These are phyloP conservation scores for Claviceps cyperi DNA, from an alignment of 2,329 filamentous ascomycete species.

Conservation along the genomic window DNA sequence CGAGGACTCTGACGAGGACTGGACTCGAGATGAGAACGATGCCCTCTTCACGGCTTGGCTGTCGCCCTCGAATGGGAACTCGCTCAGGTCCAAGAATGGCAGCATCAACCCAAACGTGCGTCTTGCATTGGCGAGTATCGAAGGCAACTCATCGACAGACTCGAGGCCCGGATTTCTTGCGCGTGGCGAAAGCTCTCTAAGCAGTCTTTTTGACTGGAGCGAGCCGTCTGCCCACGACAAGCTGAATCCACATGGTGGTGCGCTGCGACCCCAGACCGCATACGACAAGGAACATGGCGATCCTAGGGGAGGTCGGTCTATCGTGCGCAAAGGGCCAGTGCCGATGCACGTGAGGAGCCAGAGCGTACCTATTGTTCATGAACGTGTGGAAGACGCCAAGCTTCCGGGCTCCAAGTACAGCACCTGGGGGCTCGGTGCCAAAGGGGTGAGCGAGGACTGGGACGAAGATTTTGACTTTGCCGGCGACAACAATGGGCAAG, in stretches of 20 bases:
- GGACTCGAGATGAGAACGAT: constrained; percentile 39
- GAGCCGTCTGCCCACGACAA: constrained; percentile 51
- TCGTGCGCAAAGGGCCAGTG: constrained; percentile 52
- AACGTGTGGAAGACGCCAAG: constrained; percentile 40
- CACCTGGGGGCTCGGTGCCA: constrained; percentile 68
- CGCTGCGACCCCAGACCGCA: constrained; percentile 57
- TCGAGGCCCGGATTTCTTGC: constrained; percentile 6
- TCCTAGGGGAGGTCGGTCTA: constrained; percentile 51
- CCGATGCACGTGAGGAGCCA: constrained; percentile 64
- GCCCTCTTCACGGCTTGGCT: constrained; percentile 42
- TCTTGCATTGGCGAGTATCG: constrained; percentile 38
- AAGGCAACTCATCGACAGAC: constrained; percentile 25
- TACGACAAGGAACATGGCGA: constrained; percentile 64
- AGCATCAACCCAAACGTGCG: constrained; percentile 37
- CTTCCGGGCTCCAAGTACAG: constrained; percentile 55
- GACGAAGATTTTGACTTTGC: constrained; percentile 78
- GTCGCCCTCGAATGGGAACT: constrained; percentile 35
- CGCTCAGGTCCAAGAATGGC: constrained; percentile 35
- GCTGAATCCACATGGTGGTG: constrained; percentile 39
- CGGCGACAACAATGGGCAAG: constrained; percentile 25
- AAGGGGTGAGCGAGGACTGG: constrained; percentile 75
- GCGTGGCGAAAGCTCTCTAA: constrained; percentile 37
- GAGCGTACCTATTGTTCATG: constrained; percentile 61
- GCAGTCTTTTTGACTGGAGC: constrained; percentile 67
- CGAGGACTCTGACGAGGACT: constrained; percentile 50